Base-by-base conservation (phyloP, 2,329 filamentous ascomycete species). In the Nigrospora sphaerica region DNA sequence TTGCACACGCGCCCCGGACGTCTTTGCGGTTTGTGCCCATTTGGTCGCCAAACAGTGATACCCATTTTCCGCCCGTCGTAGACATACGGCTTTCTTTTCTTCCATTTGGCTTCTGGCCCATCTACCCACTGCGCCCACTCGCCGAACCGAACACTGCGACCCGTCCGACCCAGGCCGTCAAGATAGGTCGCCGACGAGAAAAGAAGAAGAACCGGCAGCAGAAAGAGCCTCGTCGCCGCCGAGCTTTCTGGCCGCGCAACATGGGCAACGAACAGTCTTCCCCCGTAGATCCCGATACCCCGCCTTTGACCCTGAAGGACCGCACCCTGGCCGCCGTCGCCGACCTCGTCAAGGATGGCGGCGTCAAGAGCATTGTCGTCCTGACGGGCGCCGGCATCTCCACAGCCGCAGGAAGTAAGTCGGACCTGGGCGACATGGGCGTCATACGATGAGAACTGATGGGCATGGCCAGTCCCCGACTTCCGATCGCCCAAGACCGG, bases 401-500 rank as follows among this genome's bases (percentile, higher is more conserved):
- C 31, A 92, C 87, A 0, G 77, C 80, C 11, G 81, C 81, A 46
- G 81, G 81, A 47, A 84, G 77, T 80, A 64, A 46, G 72, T 62
- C 18, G 16, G 13, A 13, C 19, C n/a, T n/a, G n/a, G n/a, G n/a
- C n/a, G n/a, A n/a, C n/a, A n/a, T n/a, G n/a, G n/a, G n/a, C n/a
- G n/a, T n/a, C n/a, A n/a, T n/a, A n/a, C n/a, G n/a, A n/a, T n/a
- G 13, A 16, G n/a, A 23, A 33, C 54, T 58, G 44, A 57, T 38
- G 49, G n/a, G 70, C 68, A 12, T 23, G 12, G 2, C 69, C 72
- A 68, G 92, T 98, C 52, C 93, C 93, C 51, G 93, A 98, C 68
- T 98, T 97, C 65, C 80, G 93, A 53, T 95, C 90, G 2, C 91
- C 92, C 51, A 86, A 89, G 48, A 97, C 92, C 0, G 93, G 93